Percentiles rank a stretch among this genome's conserved stretches.
Conservation (phyloP, 371 early-diverging fungal genomes). For the Mortierella sp. region DNA sequence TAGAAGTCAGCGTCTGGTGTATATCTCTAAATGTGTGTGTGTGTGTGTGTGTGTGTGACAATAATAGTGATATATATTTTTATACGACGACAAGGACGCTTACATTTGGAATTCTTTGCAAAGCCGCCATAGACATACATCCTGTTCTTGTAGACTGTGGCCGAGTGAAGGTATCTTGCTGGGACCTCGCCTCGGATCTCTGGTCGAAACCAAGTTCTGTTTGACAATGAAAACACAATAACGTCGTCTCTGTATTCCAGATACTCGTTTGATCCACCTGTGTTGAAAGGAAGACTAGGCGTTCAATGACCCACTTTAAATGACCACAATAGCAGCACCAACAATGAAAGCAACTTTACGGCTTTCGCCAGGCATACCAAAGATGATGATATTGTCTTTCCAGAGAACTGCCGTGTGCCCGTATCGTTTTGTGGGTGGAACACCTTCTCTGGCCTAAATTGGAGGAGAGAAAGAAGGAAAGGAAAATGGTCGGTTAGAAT, state of each 20-base stretch:
- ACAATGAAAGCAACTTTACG: not conserved
- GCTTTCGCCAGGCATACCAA: conserved; percentile 55
- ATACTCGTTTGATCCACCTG: conserved; percentile 69
- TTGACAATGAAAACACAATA: conserved; percentile 67
- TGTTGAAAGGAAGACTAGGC: not conserved
- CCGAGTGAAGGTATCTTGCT: conserved; percentile 69
- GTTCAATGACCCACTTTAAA: too few relatives aligned
- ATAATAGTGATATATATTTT: not conserved
- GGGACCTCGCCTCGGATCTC: conserved; percentile 63
- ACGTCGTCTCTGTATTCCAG: conserved; percentile 72
- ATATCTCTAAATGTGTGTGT: not conserved
- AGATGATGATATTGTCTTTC: conserved; percentile 63
- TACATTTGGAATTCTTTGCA: conserved; percentile 69
- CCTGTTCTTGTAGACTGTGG: conserved; percentile 69
- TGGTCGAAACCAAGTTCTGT: conserved; percentile 72
- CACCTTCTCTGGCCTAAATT: conserved; percentile 60
- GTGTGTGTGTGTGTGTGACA: not conserved
- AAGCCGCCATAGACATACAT: conserved; percentile 76
- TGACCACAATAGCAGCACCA: not conserved
- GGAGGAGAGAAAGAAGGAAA: not conserved
- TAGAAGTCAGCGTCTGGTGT: not conserved
- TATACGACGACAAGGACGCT: conserved; percentile 10
- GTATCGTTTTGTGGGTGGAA: conserved; percentile 64
- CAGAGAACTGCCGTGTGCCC: conserved; percentile 68
- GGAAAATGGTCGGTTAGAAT: too few relatives aligned